phyloP scores from a whole-genome alignment of 2,329 filamentous ascomycete genomes.

The Botrytis deweyae region DNA sequence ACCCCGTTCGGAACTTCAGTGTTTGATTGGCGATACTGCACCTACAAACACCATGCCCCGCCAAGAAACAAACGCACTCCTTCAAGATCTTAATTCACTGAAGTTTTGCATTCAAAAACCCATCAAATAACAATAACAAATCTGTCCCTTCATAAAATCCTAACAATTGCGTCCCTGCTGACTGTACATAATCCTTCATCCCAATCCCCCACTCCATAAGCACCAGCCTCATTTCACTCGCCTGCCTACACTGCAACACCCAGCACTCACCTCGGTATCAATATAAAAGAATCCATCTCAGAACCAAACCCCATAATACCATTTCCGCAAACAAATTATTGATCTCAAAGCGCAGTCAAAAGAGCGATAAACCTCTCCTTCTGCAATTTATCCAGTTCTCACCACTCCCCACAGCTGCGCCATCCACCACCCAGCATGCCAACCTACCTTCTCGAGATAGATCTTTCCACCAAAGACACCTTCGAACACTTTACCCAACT shows the following conservation, averaged over 20 bases:
- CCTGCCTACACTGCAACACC: background rate
- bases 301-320: background rate
- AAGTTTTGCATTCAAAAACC: background rate
- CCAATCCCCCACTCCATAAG: background rate
- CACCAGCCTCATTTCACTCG: background rate
- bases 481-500: background rate
- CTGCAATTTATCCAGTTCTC: background rate
- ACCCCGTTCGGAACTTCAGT: background rate
- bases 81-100: background rate
- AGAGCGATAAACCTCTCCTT: background rate
- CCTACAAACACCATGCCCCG: background rate
- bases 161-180: background rate
- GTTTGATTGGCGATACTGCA: background rate
- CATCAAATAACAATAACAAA: background rate
- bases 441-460: background rate
- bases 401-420: background rate
- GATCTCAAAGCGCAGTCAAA: background rate
- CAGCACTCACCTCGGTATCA: background rate
- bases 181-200: background rate
- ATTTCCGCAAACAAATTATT: background rate
- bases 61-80: background rate
- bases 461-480: background rate
- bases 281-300: background rate
- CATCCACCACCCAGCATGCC: background rate
- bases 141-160: background rate